Evolutionary conservation across 148 eudicot genomes (phyloP).

Genomic region (Heliamphora exappendiculata): DNA sequence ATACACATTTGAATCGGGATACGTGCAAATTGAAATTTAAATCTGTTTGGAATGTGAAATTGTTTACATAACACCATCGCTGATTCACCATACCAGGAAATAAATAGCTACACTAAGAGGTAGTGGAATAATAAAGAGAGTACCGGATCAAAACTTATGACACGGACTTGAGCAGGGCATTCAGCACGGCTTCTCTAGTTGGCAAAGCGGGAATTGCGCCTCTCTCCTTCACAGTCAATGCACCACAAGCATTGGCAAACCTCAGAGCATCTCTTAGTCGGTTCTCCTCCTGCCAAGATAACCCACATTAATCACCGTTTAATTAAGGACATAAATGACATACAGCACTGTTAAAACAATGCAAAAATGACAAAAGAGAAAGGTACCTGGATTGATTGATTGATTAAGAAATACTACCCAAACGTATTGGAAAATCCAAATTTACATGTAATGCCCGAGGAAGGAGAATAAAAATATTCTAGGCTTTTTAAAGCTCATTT

Average conservation of each 20-base stretch:
- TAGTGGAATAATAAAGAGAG: not conserved
- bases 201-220: slow-evolving; percentile 99
- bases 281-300: slow-evolving; percentile 46
- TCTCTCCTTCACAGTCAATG: slow-evolving; percentile 84
- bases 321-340: not conserved
- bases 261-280: slow-evolving; percentile 65
- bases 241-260: slow-evolving; percentile 93
- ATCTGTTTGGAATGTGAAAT: not conserved
- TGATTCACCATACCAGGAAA: not conserved
- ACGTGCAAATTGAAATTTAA: not conserved
- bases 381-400: not conserved
- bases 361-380: not conserved
- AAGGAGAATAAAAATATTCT: not conserved
- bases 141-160: slow-evolving; percentile 27
- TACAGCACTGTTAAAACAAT: not conserved
- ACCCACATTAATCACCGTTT: not conserved
- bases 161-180: slow-evolving; percentile 54
- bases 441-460: not conserved
- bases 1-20: not conserved
- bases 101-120: not conserved
- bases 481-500: too few relatives aligned
- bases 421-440: not conserved
- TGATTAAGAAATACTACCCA: not conserved
- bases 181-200: slow-evolving; percentile 51
- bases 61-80: not conserved